A percentile compares a stretch with the other conserved stretches of the same genome.
phyloP scores from a whole-genome alignment of 208 protist species.

The Porcisia deanei region DNA sequence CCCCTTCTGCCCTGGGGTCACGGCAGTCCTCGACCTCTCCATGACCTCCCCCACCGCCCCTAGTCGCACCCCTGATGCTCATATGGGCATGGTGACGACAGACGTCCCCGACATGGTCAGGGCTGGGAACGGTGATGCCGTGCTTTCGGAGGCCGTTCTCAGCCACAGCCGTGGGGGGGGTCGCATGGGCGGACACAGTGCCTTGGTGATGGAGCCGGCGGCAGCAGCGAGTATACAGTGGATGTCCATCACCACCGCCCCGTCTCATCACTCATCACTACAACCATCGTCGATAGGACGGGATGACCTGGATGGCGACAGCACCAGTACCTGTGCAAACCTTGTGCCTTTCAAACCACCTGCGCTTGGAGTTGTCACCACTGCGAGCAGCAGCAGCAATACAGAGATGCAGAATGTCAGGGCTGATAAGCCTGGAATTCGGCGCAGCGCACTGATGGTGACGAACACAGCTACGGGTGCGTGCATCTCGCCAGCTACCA shows the following conservation, averaged over 20 bases:
- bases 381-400: neutral
- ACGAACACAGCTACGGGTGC: constrained; percentile 41
- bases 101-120: neutral
- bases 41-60: neutral
- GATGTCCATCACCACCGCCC: neutral
- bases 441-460: constrained; percentile 32
- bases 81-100: no score
- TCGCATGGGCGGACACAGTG: neutral
- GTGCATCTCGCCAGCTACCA: constrained; percentile 17
- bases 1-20: constrained; percentile 5
- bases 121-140: neutral
- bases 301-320: neutral
- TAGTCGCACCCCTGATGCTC: neutral
- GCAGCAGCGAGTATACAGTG: neutral
- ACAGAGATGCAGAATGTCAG: neutral
- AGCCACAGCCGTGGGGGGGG: neutral
- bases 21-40: neutral
- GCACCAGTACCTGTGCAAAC: neutral
- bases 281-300: constrained; percentile 1
- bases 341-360: neutral
- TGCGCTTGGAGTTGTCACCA: neutral
- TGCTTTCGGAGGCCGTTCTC: neutral
- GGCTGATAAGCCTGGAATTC: constrained; percentile 5
- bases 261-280: neutral
- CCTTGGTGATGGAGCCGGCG: neutral